Evolutionary conservation across 2,329 filamentous ascomycete species (phyloP), one percentile per base, ranked within the genome.

Genomic region (Lasiodiplodia sp.): DNA sequence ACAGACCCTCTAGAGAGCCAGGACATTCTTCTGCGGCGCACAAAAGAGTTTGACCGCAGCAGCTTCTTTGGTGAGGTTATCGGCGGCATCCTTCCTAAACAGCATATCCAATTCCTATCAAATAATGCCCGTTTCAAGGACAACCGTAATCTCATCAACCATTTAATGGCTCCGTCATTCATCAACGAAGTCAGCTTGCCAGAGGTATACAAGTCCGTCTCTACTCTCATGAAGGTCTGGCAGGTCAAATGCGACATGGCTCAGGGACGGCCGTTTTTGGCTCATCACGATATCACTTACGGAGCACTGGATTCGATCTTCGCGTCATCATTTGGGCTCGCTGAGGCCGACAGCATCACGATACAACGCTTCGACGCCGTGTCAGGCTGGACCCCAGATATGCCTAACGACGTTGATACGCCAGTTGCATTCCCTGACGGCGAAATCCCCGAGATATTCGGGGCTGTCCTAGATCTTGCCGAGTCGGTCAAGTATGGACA

Each of bases 21-120:
- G 71, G 83, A 85, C 70, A 78, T 86, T 53, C 77, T 85, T 31
- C 73, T 81, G 5, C 79, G 82, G 1, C 80, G 82, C 16, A 72
- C 71, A 34, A 80, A 79, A 57, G 83, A 85, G 52, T 85, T 85
- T 58, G 83, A 85, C 71, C 78, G 81, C 12, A 78, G 77, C 55
- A 71, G 71, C 62, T 76, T 78, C 71, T 78, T 80, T 38, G 69
- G 38, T 66, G 69, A 70, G 66, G 69, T 79, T 3, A 74, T 82
- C 25, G 72, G 72, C 34, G 78, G 78, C 25, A 72, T 79, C 23
- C 69, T 76, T 25, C 78, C 76, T 2, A 66, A 78, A 51, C 75
- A 78, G 67, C 80, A 81, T 68, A 77, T 77, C 31, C 70, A 75
- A 34, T 74, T 77, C 57, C 67, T 72, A 65, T 78, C 77, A 4